These are phyloP conservation scores for Aspergillus thermomutatus DNA, from an alignment of 2,329 filamentous ascomycete genomes.

Conservation along the genomic window DNA sequence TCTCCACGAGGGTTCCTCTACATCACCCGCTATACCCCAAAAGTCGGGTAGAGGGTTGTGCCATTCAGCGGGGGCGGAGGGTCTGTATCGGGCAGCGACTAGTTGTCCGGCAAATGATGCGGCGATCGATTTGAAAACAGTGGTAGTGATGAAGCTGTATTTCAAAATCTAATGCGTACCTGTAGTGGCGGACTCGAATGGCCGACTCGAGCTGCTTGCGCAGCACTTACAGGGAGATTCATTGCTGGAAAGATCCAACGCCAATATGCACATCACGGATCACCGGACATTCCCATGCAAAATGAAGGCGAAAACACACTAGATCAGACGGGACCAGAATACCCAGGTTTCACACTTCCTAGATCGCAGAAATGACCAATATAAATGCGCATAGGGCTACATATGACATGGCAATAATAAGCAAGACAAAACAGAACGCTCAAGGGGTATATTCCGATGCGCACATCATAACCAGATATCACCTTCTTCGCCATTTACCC, in stretches of 20 bases:
- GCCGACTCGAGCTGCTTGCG: neutral
- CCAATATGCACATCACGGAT: slow-evolving; percentile 7
- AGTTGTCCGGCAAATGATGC: too few species aligned
- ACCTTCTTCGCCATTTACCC: slow-evolving; percentile 81
- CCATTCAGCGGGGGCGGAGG: too few species aligned
- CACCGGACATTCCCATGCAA: neutral
- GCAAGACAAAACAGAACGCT: slow-evolving; percentile 26
- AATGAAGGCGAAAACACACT: neutral
- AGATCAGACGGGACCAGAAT: neutral
- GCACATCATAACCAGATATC: slow-evolving; percentile 74
- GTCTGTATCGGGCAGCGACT: too few species aligned
- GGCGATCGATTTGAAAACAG: too few species aligned
- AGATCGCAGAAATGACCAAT: neutral
- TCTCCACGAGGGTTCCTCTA: too few species aligned
- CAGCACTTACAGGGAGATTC: neutral
- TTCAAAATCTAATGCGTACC: neutral
- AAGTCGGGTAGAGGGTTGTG: too few species aligned
- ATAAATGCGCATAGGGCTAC: neutral
- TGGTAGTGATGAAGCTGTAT: too few species aligned
- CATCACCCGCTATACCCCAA: too few species aligned
- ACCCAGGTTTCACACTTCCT: neutral
- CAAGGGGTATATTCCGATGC: slow-evolving; percentile 35
- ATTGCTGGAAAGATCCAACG: slow-evolving; percentile 6
- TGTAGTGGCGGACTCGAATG: neutral
- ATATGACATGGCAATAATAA: slow-evolving; percentile 1